Base-by-base conservation (phyloP, 2,329 filamentous ascomycete species). In the Epichloe sibirici region DNA sequence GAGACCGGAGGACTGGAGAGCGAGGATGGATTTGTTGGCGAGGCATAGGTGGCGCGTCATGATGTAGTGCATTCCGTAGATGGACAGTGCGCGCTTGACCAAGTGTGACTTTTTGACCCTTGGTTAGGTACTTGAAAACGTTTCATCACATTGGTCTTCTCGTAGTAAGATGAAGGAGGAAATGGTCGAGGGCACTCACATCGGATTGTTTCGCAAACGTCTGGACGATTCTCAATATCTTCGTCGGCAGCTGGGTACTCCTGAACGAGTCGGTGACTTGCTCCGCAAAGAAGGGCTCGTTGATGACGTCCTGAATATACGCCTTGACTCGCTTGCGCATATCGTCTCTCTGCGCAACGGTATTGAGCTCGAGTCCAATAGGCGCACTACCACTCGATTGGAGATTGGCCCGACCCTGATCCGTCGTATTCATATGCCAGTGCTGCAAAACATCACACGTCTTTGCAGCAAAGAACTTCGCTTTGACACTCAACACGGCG, bases 21-120 rank as follows among this genome's bases (percentile, higher is more conserved):
- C 63, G 54, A 64, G 58, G 39, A 79, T 63, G 31, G 72, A 74
- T 43, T 65, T 61, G 6, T 61, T 61, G 8, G 76, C 78, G 37
- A 81, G 66, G 61, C 71, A 75, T 23, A 81, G 68, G 57, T 81
- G 78, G 4, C 74, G 71, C 5, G 74, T 74, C 66, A 81, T 73
- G 55, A 79, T 67, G 61, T 78, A 81, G 60, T 81, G 75, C 70
- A 77, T 77, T 44, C 73, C 73, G 62, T 79, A 78, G 48, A 81
- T 74, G 39, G 71, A 70, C 21, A 81, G 68, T 1, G 77, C 76
- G 40, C 71, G 70, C 61, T 73, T 74, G 45, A 79, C 77, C 59
- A 81, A 76, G 9, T 68, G 54, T 1, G 72, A 73, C 65, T 76
- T 21, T 37, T 17, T 23, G 4, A 7, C 15, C 21, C 7, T 9